Base-by-base conservation (phyloP, 2,329 filamentous ascomycete species). In the Claviceps africana region DNA sequence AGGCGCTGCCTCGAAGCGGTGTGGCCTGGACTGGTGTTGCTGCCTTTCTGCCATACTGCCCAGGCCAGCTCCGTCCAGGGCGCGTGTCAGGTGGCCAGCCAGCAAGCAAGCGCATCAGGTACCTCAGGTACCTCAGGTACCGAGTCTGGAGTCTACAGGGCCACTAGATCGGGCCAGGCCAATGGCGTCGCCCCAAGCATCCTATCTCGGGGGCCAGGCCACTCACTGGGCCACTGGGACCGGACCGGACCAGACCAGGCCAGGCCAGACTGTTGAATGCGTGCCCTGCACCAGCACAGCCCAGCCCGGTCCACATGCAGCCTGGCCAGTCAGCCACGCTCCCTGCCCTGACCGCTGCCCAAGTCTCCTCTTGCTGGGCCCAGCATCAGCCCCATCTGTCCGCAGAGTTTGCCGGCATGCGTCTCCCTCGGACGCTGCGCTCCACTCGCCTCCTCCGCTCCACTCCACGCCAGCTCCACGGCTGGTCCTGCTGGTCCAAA, bases 321-420 rank as follows among this genome's bases (percentile, higher is more conserved):
- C 35, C 15, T 37, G 35, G 35, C 35, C 35, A 37, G 5, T 37
- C 35, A 37, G 35, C 35, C 35, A 37, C 35, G 35, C 33, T 17
- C 8, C 35, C 35, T 37, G 35, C 35, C 17, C 17, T 37, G 35
- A 37, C 35, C 35, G 35, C 17, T 17, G 17, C 35, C 35, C 25
- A 25, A 5, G 25, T 37, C 17, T 13, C 33, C 33, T 15, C 3
- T 13, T 22, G 40, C 40, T 43, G 40, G 19, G 17, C 22, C 39
- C 39, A 22, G 31, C 37, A 17, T 13, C 17, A 43, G 25, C 52
- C 51, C 53, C 48, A 31, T 45, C 50, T 50, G 51, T 55, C 57
- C 56, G 57, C 56, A 59, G 55, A 57, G 56, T 59, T 58, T 55
- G 53, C 31, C 45, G 33, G 44, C 28, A n/a, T 49, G 47, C 50